Percentiles rank a stretch among this genome's conserved stretches.
phyloP scores from a whole-genome alignment of 164 flowering plant genomes.

The Piper betle region DNA sequence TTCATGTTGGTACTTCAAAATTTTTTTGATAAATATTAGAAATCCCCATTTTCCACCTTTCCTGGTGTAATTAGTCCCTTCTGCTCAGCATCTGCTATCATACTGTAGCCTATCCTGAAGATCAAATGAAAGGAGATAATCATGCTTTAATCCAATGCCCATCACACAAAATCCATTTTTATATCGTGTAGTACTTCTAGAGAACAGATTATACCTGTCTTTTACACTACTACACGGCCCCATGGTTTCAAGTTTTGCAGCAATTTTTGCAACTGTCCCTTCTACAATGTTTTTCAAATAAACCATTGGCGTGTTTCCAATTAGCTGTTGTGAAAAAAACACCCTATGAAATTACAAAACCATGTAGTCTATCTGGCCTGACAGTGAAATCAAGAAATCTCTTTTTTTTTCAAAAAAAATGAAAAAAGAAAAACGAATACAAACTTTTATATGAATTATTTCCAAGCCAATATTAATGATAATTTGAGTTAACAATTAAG shows the following conservation, averaged over 20 bases:
- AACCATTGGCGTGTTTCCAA: slow-evolving; percentile 97
- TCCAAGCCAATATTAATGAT: too few species aligned
- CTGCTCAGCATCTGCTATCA: slow-evolving; percentile 84
- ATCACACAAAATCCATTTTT: background rate
- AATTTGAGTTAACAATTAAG: too few species aligned
- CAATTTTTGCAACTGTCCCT: slow-evolving; percentile 71
- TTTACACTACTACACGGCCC: slow-evolving; percentile 97
- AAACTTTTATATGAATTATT: too few species aligned
- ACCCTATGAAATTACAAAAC: too few species aligned
- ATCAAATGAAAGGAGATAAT: background rate
- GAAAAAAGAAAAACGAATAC: too few species aligned
- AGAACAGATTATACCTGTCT: slow-evolving; percentile 47
- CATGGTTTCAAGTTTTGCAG: slow-evolving; percentile 97
- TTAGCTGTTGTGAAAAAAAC: slow-evolving; percentile 43
- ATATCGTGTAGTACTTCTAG: too few species aligned
- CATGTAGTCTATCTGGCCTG: too few species aligned
- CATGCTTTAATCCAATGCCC: background rate
- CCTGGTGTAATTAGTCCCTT: slow-evolving; percentile 76
- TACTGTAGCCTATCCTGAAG: slow-evolving; percentile 81
- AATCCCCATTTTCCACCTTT: slow-evolving; percentile 35
- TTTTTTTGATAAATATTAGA: background rate
- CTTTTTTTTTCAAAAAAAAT: too few species aligned
- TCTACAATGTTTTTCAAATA: slow-evolving; percentile 69
- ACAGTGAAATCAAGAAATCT: background rate
- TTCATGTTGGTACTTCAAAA: background rate